Percentiles rank a stretch among this genome's conserved stretches.
phyloP scores from a whole-genome alignment of 345 rosid species.

The Bretschneidera sinensis region DNA sequence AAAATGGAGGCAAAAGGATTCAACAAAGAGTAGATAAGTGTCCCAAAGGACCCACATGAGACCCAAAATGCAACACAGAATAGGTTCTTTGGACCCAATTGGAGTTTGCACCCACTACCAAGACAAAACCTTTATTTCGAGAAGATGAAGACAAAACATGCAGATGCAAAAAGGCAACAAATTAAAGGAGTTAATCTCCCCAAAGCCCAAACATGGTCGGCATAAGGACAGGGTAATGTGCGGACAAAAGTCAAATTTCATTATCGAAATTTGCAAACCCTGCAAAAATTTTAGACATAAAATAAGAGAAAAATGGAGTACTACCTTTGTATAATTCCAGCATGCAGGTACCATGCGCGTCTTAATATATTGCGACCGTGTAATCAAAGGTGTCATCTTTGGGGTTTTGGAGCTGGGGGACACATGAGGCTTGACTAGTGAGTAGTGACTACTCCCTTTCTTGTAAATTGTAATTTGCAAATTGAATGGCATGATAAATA shows the following conservation, averaged over 20 bases:
- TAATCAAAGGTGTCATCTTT: too few relatives aligned
- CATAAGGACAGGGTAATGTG: constrained; percentile 9
- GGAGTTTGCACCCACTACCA: background rate
- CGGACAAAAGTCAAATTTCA: constrained; percentile 19
- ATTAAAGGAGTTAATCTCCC: background rate
- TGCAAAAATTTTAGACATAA: too few relatives aligned
- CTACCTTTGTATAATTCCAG: too few relatives aligned
- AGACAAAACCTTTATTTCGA: background rate
- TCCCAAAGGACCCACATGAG: constrained; percentile 25
- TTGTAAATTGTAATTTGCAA: background rate
- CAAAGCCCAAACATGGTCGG: constrained; percentile 29
- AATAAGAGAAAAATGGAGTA: too few relatives aligned
- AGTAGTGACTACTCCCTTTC: background rate
- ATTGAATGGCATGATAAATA: too few relatives aligned
- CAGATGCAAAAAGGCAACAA: constrained; percentile 11
- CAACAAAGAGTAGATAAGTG: too few relatives aligned
- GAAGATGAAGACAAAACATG: constrained; percentile 10
- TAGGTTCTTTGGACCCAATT: constrained; percentile 3
- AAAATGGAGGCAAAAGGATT: background rate
- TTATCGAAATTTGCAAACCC: too few relatives aligned
- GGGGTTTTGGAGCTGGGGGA: background rate
- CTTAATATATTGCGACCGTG: too few relatives aligned
- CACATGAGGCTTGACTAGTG: background rate
- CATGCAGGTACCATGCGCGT: too few relatives aligned
- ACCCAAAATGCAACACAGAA: constrained; percentile 13